Evolutionary conservation across 2,329 filamentous ascomycete genomes (phyloP), one percentile per base, ranked within the genome.

Genomic region (Monosporascus sp.): DNA sequence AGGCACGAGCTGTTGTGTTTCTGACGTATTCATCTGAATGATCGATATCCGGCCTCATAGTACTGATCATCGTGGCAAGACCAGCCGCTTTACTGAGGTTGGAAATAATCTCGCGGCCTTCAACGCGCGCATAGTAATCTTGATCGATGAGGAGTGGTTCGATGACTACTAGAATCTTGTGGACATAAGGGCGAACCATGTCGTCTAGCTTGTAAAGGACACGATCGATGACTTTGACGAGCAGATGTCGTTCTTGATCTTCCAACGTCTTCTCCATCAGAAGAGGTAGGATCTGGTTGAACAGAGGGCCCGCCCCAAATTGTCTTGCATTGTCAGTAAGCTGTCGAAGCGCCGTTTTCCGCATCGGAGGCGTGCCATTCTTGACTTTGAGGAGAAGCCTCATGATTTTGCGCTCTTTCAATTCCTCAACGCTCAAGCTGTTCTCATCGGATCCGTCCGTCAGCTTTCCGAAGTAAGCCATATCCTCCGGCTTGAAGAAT

Each of bases 391-490:
- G 80, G 46, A 99, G 78, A 52, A 99, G 76, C 61, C 94, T 82
- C 94, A 99, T 97, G 67, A 99, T 99, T 75, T 99, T 99, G 57
- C 94, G 84, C 73, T 99, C 93, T 73, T 99, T 97, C 50, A 99
- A 75, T 66, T 99, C 93, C 48, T 99, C 94, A 9, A 99, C 91
- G 20, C 87, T 92, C 73, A 99, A 83, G 22, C 85, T 81, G 63
- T 93, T 95, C 73, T 99, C 94, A 63, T 97, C 91, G 26, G 88
- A 88, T 38, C 90, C 91, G 67, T 99, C 94, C 22, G 96, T 93
- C 41, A 99, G 82, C 76, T 99, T 97, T 55, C 93, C 92, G 66
- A 99, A 99, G 74, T 99, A 99, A 40, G 90, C 87, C 91, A 97
- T 97, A 71, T 99, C 94, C 70, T 99, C 94, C 1, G 91, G 85